phyloP scores from a whole-genome alignment of 192 early-diverging fungal genomes.

The Linnemannia zychae region DNA sequence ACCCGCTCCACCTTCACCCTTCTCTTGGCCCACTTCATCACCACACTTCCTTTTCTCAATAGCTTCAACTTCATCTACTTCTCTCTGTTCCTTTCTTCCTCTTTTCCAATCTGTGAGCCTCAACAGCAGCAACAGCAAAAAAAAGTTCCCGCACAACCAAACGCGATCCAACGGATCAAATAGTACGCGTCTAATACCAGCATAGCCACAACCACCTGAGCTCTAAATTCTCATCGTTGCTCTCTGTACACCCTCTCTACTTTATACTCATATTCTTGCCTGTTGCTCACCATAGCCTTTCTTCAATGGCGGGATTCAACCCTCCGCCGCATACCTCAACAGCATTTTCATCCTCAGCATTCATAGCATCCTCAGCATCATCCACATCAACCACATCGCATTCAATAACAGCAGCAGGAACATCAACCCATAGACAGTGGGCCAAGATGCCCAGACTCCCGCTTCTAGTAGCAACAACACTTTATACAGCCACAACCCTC shows the following conservation, averaged over 20 bases:
- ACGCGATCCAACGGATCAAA: neutral
- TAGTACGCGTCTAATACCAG: neutral
- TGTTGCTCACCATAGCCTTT: neutral
- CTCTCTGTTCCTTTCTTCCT: neutral
- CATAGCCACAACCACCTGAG: neutral
- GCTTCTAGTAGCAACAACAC: neutral
- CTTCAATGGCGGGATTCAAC: neutral
- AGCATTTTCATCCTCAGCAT: neutral
- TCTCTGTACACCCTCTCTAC: neutral
- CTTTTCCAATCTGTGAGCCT: neutral
- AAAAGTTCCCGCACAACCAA: neutral
- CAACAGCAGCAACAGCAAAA: no score
- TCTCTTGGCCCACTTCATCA: neutral
- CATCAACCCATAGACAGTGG: neutral
- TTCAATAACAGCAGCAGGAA: neutral
- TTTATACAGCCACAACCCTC: neutral
- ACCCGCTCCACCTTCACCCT: neutral
- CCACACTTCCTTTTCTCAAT: neutral
- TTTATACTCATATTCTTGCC: neutral
- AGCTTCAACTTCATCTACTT: neutral
- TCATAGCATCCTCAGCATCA: neutral
- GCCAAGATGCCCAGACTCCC: neutral
- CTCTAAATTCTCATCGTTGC: neutral
- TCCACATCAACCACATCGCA: neutral
- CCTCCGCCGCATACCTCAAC: neutral